phyloP scores from a whole-genome alignment of 768 basidiomycete genomes.

The Kwoniella pini region DNA sequence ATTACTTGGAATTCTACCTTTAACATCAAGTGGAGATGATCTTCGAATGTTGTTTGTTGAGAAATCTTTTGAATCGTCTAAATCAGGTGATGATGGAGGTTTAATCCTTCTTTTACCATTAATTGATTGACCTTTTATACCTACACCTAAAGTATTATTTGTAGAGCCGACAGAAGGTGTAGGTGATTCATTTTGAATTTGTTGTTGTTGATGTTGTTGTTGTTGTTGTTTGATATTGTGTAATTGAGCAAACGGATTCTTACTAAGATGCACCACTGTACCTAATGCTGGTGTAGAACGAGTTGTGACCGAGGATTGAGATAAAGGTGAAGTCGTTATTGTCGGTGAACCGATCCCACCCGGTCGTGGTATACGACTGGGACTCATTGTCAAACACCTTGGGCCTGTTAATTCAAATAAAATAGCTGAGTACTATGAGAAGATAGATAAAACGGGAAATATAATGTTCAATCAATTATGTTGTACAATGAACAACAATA shows the following conservation, averaged over 20 bases:
- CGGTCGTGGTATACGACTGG: conserved; percentile 39
- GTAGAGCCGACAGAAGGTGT: conserved; percentile 11
- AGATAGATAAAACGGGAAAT: too few species aligned
- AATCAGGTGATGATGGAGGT: conserved; percentile 25
- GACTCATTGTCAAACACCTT: conserved; percentile 24
- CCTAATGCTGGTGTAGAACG: conserved; percentile 5
- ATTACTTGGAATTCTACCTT: conserved; percentile 1
- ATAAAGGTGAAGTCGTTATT: conserved; percentile 11
- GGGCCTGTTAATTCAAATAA: too few species aligned
- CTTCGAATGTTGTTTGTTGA: background rate
- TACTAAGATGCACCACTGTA: conserved; percentile 14
- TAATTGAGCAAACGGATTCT: conserved; percentile 24
- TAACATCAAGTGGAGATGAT: background rate
- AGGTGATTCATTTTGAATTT: too few species aligned
- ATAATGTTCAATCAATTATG: too few species aligned
- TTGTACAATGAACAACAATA: too few species aligned
- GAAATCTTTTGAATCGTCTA: background rate
- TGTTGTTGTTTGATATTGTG: background rate
- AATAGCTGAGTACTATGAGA: too few species aligned
- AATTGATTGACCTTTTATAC: background rate
- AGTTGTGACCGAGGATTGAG: conserved; percentile 2
- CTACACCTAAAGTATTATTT: background rate
- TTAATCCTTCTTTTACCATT: conserved; percentile 21
- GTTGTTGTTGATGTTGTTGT: background rate
- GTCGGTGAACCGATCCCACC: conserved; percentile 10